Conservation (phyloP, 2,329 filamentous ascomycete genomes). For the Ceratocystis huliohia region DNA sequence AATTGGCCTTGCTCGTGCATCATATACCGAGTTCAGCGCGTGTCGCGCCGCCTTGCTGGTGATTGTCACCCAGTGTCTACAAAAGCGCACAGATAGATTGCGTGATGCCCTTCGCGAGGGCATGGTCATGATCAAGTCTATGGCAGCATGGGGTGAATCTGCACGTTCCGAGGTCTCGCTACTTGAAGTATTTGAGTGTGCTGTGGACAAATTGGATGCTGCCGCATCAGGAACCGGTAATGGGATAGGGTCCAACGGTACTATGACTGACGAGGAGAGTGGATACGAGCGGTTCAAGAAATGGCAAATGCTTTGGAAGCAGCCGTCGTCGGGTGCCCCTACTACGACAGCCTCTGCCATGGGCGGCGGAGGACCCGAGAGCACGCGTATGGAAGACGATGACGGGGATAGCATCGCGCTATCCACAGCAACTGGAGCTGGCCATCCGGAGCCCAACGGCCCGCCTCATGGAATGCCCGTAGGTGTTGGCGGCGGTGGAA, state of each 20-base stretch:
- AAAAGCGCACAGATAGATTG: slow-evolving; percentile 30
- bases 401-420: slow-evolving; percentile 13
- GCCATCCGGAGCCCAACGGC: neutral
- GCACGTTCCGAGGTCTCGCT: slow-evolving; percentile 41
- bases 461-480: neutral
- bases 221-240: slow-evolving; percentile 27
- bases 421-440: slow-evolving; percentile 12
- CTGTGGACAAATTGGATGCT: slow-evolving; percentile 34
- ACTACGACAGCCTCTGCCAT: neutral
- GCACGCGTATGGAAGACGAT: slow-evolving; percentile 20
- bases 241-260: slow-evolving; percentile 24
- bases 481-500: neutral
- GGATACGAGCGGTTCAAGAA: slow-evolving; percentile 40
- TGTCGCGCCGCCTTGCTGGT: slow-evolving; percentile 42
- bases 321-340: slow-evolving; percentile 20
- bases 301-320: slow-evolving; percentile 37
- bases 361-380: slow-evolving; percentile 2
- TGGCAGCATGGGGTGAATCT: slow-evolving; percentile 40
- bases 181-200: slow-evolving; percentile 40
- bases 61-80: slow-evolving; percentile 31
- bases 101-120: slow-evolving; percentile 37
- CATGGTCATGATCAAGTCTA: slow-evolving; percentile 39
- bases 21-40: slow-evolving; percentile 44
- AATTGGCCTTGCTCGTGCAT: slow-evolving; percentile 41
- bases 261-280: slow-evolving; percentile 26